These are phyloP conservation scores for Harringtonia lauricola DNA, from an alignment of 2,329 filamentous ascomycete genomes.

Conservation along the genomic window DNA sequence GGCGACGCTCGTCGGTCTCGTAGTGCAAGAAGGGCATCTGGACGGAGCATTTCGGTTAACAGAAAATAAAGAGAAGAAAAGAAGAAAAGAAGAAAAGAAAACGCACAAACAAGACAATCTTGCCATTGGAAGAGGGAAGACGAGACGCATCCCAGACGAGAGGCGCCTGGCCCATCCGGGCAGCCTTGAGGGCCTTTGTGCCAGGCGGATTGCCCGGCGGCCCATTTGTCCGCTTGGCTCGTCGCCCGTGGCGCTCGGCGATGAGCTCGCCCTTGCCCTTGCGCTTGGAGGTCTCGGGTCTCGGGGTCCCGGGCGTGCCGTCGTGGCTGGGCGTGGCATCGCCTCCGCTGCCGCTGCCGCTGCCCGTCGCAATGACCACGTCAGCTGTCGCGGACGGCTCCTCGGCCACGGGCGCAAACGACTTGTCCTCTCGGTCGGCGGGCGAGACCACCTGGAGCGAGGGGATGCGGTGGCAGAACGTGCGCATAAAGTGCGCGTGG, in stretches of 20 bases:
- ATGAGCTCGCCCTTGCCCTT: conserved; percentile 25
- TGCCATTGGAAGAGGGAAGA: conserved; percentile 18
- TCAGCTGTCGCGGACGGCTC: too few relatives aligned
- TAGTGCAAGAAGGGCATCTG: conserved; percentile 59
- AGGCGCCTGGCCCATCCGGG: conserved; percentile 5
- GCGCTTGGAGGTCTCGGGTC: conserved; percentile 18
- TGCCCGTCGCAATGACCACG: too few relatives aligned
- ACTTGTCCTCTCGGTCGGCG: conserved; percentile 19
- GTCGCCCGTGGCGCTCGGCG: conserved; percentile 24
- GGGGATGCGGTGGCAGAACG: conserved; percentile 40
- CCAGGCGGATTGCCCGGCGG: conserved; percentile 24
- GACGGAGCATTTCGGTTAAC: conserved; percentile 14
- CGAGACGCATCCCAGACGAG: conserved; percentile 19
- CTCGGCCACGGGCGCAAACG: conserved; percentile 17
- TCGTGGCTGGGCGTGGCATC: conserved; percentile 6
- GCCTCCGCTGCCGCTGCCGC: background rate
- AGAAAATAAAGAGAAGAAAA: conserved; percentile 2
- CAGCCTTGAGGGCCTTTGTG: conserved; percentile 18
- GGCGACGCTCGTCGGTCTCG: conserved; percentile 42
- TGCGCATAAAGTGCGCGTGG: conserved; percentile 53
- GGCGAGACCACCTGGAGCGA: conserved; percentile 12
- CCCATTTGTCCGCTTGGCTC: conserved; percentile 20
- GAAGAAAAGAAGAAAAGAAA: background rate
- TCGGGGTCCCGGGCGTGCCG: conserved; percentile 11
- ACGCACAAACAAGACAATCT: conserved; percentile 24